Evolutionary conservation across 129 eudicot genomes (phyloP), one percentile per base, ranked within the genome.

Genomic region (Arctium minus): DNA sequence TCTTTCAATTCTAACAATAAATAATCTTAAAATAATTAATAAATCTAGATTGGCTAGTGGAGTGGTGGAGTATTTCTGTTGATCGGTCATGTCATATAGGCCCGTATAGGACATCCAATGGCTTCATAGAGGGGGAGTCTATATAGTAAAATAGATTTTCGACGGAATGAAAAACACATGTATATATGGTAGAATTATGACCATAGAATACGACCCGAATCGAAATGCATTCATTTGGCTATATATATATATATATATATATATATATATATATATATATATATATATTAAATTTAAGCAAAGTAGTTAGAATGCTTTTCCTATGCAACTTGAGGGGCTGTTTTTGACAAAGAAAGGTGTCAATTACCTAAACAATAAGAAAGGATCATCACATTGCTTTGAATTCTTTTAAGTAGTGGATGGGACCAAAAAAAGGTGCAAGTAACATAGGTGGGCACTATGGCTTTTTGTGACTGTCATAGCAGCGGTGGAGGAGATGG

Each of bases 361-460:
- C 69, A 69, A 40, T 40, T 68, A 79, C 44, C 75, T 79, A 80
- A 38, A 71, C 8, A 80, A 31, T 9, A 50, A 71, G 48, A 48
- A 71, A 48, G 46, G 27, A 48, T 70, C 46, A 33, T 80, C 76
- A 80, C 77, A 80, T 31, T 80, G 65, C 35, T 80, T 70, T 70
- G 83, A 71, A 72, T 71, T 80, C 48, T 77, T 67, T 60, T 36
- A 77, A 32, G 56, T 77, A 71, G 78, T 80, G 78, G 83, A 48
- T 36, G 37, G 78, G 83, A 80, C 78, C 78, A 80, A 80, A 71
- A 22, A 44, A 71, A 80, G 77, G 70, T 80, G 82, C 82, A 79
- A 70, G 83, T 70, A 80, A 80, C 76, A 80, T 80, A 3, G 46
- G 83, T 80, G 83, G 83, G 48, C 76, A 80, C 77, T 80, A 44